Evolutionary conservation across 208 protist genomes (phyloP).

Genomic region (Leishmania arabica): DNA sequence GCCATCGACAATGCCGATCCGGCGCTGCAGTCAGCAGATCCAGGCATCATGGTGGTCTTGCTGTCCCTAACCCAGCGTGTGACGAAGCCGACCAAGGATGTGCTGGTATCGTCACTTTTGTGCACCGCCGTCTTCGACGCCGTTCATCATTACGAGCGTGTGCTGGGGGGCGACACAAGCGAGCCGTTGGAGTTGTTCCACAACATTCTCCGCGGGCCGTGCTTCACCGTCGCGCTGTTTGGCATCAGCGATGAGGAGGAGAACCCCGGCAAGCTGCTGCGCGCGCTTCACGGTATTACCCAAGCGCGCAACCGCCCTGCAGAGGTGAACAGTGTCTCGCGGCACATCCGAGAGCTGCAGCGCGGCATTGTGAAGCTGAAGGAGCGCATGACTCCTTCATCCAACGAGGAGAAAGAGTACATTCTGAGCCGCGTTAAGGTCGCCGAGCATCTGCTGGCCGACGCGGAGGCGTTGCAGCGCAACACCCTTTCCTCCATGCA

Average conservation of each 20-base stretch:
- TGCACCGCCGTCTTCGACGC: slow-evolving; percentile 76
- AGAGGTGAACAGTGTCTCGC: slow-evolving; percentile 50
- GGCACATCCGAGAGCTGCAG: slow-evolving; percentile 61
- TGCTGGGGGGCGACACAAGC: slow-evolving; percentile 38
- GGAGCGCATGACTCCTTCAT: slow-evolving; percentile 39
- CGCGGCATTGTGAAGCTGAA: slow-evolving; percentile 54
- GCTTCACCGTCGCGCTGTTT: slow-evolving; percentile 58
- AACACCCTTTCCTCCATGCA: slow-evolving; percentile 35
- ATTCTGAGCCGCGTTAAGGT: slow-evolving; percentile 47
- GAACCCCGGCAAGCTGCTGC: slow-evolving; percentile 52
- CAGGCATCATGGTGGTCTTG: slow-evolving; percentile 80
- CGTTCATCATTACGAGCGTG: slow-evolving; percentile 65
- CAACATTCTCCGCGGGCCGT: slow-evolving; percentile 51
- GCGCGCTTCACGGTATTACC: slow-evolving; percentile 46
- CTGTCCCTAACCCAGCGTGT: slow-evolving; percentile 57
- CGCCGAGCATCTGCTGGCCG: slow-evolving; percentile 44
- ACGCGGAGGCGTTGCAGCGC: slow-evolving; percentile 47
- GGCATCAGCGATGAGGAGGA: slow-evolving; percentile 78
- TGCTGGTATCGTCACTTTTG: slow-evolving; percentile 69
- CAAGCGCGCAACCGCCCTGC: slow-evolving; percentile 54
- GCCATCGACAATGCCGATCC: slow-evolving; percentile 76
- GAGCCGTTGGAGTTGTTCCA: slow-evolving; percentile 74
- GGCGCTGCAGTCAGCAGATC: slow-evolving; percentile 65
- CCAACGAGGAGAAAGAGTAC: slow-evolving; percentile 48
- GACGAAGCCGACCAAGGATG: slow-evolving; percentile 44